phyloP scores from a whole-genome alignment of 2,329 filamentous ascomycete genomes.

The Massarina eburnea region DNA sequence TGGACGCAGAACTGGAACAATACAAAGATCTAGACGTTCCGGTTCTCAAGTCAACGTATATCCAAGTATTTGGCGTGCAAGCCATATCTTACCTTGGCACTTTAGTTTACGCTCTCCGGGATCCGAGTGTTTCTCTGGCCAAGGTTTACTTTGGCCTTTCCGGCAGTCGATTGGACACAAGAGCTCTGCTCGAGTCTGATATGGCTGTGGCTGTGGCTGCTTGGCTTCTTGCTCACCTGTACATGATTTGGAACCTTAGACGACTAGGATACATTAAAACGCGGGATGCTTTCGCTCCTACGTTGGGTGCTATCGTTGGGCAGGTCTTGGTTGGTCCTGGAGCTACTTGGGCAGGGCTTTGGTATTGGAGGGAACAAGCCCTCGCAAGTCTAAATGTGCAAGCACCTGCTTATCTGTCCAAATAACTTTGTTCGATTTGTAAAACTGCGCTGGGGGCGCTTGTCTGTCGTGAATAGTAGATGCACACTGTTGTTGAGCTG shows the following conservation, averaged over 20 bases:
- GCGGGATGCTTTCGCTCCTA: not conserved
- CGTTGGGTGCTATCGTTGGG: not conserved
- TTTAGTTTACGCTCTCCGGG: not conserved
- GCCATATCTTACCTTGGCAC: not conserved
- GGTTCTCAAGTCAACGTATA: not conserved
- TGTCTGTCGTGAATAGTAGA: too few species aligned
- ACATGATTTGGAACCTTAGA: not conserved
- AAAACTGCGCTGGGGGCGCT: too few species aligned
- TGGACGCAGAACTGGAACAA: not conserved
- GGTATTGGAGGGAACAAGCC: not conserved
- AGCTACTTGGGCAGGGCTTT: not conserved
- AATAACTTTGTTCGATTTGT: too few species aligned
- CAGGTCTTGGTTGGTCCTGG: not conserved
- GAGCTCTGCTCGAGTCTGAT: not conserved
- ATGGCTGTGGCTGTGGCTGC: not conserved
- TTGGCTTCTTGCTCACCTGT: not conserved
- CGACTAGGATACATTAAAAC: not conserved
- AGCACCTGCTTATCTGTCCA: too few species aligned
- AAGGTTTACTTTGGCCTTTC: too few species aligned
- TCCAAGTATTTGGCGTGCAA: not conserved
- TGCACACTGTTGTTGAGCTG: too few species aligned
- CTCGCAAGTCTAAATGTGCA: too few species aligned
- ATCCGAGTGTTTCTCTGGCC: too few species aligned
- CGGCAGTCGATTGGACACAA: not conserved
- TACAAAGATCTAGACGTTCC: not conserved